Conservation (phyloP, 495 filamentous ascomycete species). For the Poronia punctata region DNA sequence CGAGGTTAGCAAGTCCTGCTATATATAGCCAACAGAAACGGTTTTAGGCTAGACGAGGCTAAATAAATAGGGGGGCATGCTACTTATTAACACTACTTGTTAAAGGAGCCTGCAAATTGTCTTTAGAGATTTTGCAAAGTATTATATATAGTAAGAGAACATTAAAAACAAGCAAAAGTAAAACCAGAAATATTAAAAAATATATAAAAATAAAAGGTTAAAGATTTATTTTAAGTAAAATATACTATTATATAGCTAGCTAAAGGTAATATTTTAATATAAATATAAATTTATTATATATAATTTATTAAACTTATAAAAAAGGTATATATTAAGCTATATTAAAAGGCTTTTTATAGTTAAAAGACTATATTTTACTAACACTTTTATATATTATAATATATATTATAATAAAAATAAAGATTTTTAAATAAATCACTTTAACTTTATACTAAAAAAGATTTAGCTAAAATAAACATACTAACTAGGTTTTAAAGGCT, state of each 20-base stretch:
- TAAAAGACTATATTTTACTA: constrained; percentile 1
- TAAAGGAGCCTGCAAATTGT: too few species aligned
- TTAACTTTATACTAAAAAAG: too few species aligned
- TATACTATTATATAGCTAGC: background rate
- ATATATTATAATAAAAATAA: background rate
- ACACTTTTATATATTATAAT: background rate
- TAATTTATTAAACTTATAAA: too few species aligned
- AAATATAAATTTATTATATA: background rate
- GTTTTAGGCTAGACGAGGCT: background rate
- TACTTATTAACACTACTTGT: background rate
- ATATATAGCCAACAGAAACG: background rate
- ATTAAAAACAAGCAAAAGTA: background rate
- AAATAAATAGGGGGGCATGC: background rate
- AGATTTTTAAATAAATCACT: background rate
- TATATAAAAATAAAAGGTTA: background rate
- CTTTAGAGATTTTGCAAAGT: too few species aligned
- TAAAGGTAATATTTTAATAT: background rate
- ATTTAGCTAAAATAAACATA: too few species aligned
- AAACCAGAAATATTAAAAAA: background rate
- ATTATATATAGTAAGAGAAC: background rate
- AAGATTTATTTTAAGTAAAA: too few species aligned
- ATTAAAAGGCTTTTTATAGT: too few species aligned
- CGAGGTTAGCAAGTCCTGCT: too few species aligned
- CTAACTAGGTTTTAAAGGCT: too few species aligned
- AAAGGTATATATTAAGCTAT: too few species aligned